A percentile compares a stretch with the other conserved stretches of the same genome.
Conservation (phyloP, 179 eudicot genomes). For the Gypsophila paniculata region DNA sequence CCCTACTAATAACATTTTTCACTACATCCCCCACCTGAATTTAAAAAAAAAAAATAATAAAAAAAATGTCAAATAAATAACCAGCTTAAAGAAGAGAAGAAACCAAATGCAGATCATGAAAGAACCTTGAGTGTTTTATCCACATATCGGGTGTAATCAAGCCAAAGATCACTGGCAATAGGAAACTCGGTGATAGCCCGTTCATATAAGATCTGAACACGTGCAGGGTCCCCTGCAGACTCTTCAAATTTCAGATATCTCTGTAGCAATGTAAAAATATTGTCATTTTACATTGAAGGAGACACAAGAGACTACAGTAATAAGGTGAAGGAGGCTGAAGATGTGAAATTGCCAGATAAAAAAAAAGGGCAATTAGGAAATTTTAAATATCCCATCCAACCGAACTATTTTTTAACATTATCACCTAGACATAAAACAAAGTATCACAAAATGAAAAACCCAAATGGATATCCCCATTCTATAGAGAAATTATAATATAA, state of each 20-base stretch:
- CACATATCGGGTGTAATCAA: constrained; percentile 76
- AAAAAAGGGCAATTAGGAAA: not conserved
- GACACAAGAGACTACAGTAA: not conserved
- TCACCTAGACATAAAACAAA: not conserved
- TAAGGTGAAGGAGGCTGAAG: not conserved
- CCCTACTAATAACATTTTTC: constrained; percentile 53
- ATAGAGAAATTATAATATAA: not conserved
- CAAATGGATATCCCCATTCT: constrained; percentile 2
- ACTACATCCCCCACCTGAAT: constrained; percentile 63
- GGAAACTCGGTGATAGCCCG: constrained; percentile 83
- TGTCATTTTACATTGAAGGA: constrained; percentile 3
- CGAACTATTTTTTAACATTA: no score
- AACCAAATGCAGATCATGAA: constrained; percentile 5
- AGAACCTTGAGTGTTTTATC: constrained; percentile 79
- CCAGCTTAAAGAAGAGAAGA: constrained; percentile 18
- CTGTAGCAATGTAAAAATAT: constrained; percentile 38
- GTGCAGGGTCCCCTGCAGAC: constrained; percentile 83
- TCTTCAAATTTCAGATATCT: constrained; percentile 80
- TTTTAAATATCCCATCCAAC: not conserved
- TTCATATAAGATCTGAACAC: constrained; percentile 81
- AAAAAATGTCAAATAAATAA: constrained; percentile 13
- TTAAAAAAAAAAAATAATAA: no score
- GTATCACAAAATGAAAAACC: not conserved
- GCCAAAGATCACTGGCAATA: constrained; percentile 75
- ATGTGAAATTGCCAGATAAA: not conserved